phyloP scores from a whole-genome alignment of 2,329 filamentous ascomycete species.

The Hymenoscyphus linearis region DNA sequence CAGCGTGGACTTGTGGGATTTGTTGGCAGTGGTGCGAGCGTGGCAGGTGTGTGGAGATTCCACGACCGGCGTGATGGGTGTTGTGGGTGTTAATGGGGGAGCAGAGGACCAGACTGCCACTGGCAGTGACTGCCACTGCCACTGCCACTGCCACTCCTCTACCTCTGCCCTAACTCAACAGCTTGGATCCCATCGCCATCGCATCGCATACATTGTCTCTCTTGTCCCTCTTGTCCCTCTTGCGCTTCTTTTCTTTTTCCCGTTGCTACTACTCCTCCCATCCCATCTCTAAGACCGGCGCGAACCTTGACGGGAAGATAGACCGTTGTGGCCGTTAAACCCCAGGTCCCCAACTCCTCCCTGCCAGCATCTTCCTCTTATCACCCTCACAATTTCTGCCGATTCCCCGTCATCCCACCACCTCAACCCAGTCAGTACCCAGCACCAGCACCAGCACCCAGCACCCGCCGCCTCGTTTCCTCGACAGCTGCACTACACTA shows the following conservation, averaged over 20 bases:
- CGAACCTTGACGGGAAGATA: neutral
- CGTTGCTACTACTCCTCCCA: neutral
- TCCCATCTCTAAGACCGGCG: neutral
- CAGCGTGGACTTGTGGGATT: slow-evolving; percentile 6
- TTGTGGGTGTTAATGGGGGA: neutral
- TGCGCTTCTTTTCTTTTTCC: neutral
- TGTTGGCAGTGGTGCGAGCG: slow-evolving; percentile 8
- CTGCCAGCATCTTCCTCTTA: neutral
- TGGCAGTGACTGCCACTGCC: no score
- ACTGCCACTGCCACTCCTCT: no score
- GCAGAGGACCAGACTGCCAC: neutral
- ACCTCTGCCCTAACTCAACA: neutral
- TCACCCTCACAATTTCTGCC: neutral
- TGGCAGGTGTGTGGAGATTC: neutral
- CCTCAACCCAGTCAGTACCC: neutral
- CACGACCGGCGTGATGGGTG: neutral
- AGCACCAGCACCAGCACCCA: neutral
- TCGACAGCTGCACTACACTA: neutral
- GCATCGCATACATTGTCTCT: neutral
- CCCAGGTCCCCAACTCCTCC: no score
- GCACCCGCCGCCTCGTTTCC: neutral
- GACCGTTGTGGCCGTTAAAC: neutral
- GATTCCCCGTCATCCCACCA: slow-evolving; percentile 2
- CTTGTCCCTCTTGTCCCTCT: no score
- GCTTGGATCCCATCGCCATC: neutral